Percentiles rank a stretch among this genome's conserved stretches.
Evolutionary conservation across 352 stramenopile species (phyloP).

Genomic region (Pythium aquatile): DNA sequence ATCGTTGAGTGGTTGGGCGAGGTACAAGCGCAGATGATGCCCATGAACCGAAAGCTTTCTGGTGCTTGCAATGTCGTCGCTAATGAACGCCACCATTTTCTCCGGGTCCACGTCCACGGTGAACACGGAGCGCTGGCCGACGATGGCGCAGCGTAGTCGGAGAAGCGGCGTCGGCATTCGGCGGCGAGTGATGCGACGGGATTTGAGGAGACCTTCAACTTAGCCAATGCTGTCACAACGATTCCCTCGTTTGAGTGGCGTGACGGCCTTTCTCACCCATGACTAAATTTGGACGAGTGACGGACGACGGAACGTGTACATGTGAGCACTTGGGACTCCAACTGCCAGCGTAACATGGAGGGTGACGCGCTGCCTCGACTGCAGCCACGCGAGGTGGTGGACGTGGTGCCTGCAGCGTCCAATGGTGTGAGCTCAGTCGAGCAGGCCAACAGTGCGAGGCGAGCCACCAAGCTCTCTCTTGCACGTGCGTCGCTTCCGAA

Average conservation of each 20-base stretch:
- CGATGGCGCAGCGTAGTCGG: background rate
- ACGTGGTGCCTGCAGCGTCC: background rate
- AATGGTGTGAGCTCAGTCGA: background rate
- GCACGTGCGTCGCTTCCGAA: slow-evolving; percentile 18
- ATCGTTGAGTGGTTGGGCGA: background rate
- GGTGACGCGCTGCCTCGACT: slow-evolving; percentile 14
- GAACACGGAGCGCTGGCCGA: background rate
- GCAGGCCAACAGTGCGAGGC: background rate
- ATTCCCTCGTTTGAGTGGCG: too few relatives aligned
- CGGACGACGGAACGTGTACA: background rate
- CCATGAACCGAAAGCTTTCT: background rate
- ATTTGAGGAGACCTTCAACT: too few relatives aligned
- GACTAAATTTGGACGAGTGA: slow-evolving; percentile 5
- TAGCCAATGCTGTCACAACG: too few relatives aligned
- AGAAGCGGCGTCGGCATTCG: background rate
- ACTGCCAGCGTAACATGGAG: slow-evolving; percentile 5
- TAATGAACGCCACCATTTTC: background rate
- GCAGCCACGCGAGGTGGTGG: background rate
- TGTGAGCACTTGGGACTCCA: background rate
- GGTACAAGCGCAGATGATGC: background rate
- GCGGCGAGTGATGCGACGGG: too few relatives aligned
- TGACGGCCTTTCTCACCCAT: too few relatives aligned
- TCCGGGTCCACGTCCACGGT: background rate
- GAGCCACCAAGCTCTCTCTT: background rate
- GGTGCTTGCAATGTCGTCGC: background rate